These are phyloP conservation scores for Trichoderma polysporum DNA, from an alignment of 2,329 filamentous ascomycete genomes.

Conservation along the genomic window DNA sequence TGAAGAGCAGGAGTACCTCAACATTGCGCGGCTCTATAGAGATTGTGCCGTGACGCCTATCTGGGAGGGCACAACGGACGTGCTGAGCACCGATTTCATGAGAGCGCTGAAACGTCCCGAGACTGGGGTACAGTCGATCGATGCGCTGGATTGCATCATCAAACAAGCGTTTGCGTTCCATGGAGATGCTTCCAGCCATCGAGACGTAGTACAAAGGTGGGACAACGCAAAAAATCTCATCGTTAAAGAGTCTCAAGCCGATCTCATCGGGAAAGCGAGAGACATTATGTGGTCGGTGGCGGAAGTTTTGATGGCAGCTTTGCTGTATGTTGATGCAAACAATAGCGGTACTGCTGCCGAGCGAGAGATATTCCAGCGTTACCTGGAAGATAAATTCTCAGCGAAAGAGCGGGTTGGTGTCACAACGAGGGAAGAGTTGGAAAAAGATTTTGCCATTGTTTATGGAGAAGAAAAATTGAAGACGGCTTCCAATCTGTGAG, in stretches of 20 bases:
- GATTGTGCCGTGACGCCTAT: slow-evolving; percentile 64
- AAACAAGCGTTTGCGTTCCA: slow-evolving; percentile 26
- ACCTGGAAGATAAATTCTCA: slow-evolving; percentile 34
- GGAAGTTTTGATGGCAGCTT: slow-evolving; percentile 43
- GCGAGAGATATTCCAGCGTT: slow-evolving; percentile 42
- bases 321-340: slow-evolving; percentile 43
- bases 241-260: slow-evolving; percentile 34
- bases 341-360: slow-evolving; percentile 38
- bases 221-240: slow-evolving; percentile 35
- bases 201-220: slow-evolving; percentile 26
- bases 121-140: slow-evolving; percentile 37
- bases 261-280: slow-evolving; percentile 47
- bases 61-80: slow-evolving; percentile 72
- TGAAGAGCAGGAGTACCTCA: slow-evolving; percentile 61
- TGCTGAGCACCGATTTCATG: slow-evolving; percentile 57
- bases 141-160: slow-evolving; percentile 46
- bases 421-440: slow-evolving; percentile 25
- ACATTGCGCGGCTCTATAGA: slow-evolving; percentile 64
- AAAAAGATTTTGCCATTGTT: slow-evolving; percentile 36
- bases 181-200: slow-evolving; percentile 23
- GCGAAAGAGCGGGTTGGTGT: slow-evolving; percentile 23
- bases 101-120: slow-evolving; percentile 47
- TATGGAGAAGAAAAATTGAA: slow-evolving; percentile 28
- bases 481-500: slow-evolving; percentile 14
- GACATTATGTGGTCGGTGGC: slow-evolving; percentile 44